Base-by-base conservation (phyloP, 1,139 yeast species). In the Geotrichum aggregatum region DNA sequence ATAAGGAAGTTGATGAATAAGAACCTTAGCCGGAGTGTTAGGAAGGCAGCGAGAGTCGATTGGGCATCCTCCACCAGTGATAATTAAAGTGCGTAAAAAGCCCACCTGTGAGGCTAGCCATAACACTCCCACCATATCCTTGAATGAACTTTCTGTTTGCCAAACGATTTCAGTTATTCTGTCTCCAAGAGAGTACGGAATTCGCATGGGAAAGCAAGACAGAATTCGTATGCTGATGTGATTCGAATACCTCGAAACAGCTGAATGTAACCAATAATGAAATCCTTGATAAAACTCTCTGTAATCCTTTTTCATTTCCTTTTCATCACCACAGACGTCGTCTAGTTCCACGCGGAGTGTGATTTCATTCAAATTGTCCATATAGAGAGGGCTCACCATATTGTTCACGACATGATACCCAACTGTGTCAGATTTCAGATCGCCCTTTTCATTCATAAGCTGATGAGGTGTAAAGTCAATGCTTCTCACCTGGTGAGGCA, bases 401-500 rank as follows among this genome's bases (percentile, higher is more conserved):
- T 19, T 43, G 30, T 18, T 16, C 14, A 19, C 16, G 2, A 43
- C 7, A 13, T 43, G 24, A 19, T 30, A 43, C 7, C 47, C 47
- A 18, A 43, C 39, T 3, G 39, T 18, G 33, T 30, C 33, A 13
- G 11, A 13, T 11, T 16, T 5, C 6, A 22, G n/a, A 18, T 10
- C 14, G 24, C 13, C n/a, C 14, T 33, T n/a, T 18, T 19, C n/a
- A 10, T 13, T 18, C 8, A 30, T 7, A 10, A 13, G 28, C 16
- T 43, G 47, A 21, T 43, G 47, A 21, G 47, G 39, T 19, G 30
- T 33, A n/a, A 43, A 43, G 14, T 43, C 47, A 13, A 43, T 14
- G n/a, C 14, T 30, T 14, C 21, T 8, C 8, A 43, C 39, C 31
- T 33, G 31, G 7, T 13, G 28, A 11, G 39, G 33, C 8, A 43